A percentile compares a stretch with the other conserved stretches of the same genome.
These are phyloP conservation scores for Punica granatum DNA, from an alignment of 345 rosid species.

Conservation along the genomic window DNA sequence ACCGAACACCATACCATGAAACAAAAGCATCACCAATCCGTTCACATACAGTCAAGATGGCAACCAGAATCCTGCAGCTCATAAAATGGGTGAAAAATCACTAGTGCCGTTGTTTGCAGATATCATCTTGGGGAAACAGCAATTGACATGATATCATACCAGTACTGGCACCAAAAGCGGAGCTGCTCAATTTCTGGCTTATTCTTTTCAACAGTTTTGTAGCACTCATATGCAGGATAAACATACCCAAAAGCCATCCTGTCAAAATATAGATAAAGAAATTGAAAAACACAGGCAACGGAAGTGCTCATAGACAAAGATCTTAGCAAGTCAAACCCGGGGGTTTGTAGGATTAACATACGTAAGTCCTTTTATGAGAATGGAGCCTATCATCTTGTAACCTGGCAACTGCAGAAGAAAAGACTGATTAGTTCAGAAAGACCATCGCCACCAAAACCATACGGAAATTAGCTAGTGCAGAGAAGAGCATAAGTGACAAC, in stretches of 20 bases:
- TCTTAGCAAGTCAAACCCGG: neutral
- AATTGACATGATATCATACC: conserved; percentile 24
- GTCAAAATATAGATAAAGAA: neutral
- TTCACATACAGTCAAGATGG: conserved; percentile 58
- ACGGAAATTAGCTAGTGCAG: neutral
- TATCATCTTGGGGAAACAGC: neutral
- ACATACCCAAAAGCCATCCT: conserved; percentile 71
- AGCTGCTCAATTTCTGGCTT: conserved; percentile 45
- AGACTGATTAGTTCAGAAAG: neutral
- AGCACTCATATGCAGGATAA: conserved; percentile 78
- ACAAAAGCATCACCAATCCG: conserved; percentile 68
- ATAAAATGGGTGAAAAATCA: neutral
- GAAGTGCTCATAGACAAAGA: neutral
- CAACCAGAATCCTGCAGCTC: conserved; percentile 69
- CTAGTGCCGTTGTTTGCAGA: neutral
- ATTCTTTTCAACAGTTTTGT: conserved; percentile 55
- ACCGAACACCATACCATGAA: conserved; percentile 39
- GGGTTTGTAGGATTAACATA: conserved; percentile 11
- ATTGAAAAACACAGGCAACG: neutral
- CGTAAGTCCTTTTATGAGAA: conserved; percentile 33
- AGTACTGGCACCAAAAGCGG: conserved; percentile 86
- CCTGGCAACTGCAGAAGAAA: neutral
- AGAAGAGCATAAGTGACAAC: neutral
- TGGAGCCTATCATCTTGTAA: conserved; percentile 27
- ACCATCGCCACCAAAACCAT: neutral